These are phyloP conservation scores for Obba rivulosa DNA, from an alignment of 768 basidiomycete genomes.

Conservation along the genomic window DNA sequence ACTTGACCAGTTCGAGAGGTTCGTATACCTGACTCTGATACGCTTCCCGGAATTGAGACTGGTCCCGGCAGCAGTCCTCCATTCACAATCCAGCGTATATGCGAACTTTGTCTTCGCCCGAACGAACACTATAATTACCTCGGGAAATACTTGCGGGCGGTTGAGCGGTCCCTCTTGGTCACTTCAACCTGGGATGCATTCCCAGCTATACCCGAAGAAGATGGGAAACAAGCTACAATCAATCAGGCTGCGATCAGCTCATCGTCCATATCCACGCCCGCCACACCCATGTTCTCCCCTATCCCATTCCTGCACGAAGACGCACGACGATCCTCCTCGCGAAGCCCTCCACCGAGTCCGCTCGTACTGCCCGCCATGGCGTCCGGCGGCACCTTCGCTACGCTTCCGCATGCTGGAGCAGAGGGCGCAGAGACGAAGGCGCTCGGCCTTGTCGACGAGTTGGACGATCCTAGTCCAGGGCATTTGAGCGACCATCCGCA, in stretches of 20 bases:
- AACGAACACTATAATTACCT: conserved; percentile 66
- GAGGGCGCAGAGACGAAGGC: conserved; percentile 38
- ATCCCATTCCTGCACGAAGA: conserved; percentile 85
- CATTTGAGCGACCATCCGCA: conserved; percentile 81
- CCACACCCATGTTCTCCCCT: conserved; percentile 82
- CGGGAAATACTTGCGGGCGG: conserved; percentile 84
- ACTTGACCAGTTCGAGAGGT: conserved; percentile 75
- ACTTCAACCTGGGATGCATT: conserved; percentile 77
- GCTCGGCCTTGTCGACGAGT: conserved; percentile 77
- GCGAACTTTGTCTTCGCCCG: conserved; percentile 72
- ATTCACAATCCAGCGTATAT: conserved; percentile 87
- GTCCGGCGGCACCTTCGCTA: conserved; percentile 21
- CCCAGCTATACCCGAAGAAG: conserved; percentile 47
- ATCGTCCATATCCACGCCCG: conserved; percentile 51
- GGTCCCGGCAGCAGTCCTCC: conserved; percentile 46
- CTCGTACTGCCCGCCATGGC: conserved; percentile 43
- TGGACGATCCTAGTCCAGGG: conserved; percentile 80
- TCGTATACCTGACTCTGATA: conserved; percentile 10
- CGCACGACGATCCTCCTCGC: conserved; percentile 73
- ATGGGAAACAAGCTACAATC: conserved; percentile 19
- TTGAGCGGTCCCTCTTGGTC: conserved; percentile 78
- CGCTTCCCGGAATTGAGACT: not conserved
- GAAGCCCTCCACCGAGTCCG: conserved; percentile 75
- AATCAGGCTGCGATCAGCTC: conserved; percentile 37
- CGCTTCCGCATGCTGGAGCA: conserved; percentile 27